phyloP scores from a whole-genome alignment of 2,329 filamentous ascomycete genomes.

The Botrytis elliptica region DNA sequence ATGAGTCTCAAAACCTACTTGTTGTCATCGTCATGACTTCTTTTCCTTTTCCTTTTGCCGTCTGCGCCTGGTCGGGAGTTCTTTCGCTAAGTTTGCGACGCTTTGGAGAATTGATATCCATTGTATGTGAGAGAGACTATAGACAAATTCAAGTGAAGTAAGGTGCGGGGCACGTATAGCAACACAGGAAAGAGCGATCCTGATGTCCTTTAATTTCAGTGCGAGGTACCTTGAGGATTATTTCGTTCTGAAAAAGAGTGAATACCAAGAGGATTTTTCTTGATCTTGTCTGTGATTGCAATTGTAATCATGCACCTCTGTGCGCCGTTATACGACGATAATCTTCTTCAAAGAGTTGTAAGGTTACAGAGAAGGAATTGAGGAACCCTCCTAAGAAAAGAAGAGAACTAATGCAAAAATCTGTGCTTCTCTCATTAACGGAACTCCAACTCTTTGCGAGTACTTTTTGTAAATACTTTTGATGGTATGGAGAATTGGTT shows the following conservation, averaged over 20 bases:
- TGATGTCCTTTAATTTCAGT: background rate
- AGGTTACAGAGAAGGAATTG: background rate
- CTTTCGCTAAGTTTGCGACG: constrained; percentile 30
- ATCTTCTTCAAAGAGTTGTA: background rate
- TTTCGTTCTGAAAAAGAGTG: background rate
- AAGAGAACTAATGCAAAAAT: background rate
- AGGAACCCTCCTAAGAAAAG: background rate
- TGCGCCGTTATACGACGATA: background rate
- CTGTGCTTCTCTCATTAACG: background rate
- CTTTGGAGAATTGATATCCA: constrained; percentile 27
- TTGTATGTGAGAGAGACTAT: constrained; percentile 1
- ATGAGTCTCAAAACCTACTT: background rate
- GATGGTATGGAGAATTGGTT: background rate
- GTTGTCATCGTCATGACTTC: background rate
- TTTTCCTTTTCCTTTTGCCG: constrained; percentile 18
- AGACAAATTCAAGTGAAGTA: background rate
- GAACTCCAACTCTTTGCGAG: background rate
- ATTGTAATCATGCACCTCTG: constrained; percentile 1
- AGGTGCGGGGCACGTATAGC: background rate
- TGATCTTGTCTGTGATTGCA: background rate
- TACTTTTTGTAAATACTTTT: background rate
- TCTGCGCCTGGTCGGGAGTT: constrained; percentile 15
- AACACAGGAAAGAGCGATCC: background rate
- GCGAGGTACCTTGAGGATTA: background rate
- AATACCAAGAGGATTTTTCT: background rate